Base-by-base conservation (phyloP, 2,329 filamentous ascomycete species). In the Ophiocordyceps camponoti-floridani region DNA sequence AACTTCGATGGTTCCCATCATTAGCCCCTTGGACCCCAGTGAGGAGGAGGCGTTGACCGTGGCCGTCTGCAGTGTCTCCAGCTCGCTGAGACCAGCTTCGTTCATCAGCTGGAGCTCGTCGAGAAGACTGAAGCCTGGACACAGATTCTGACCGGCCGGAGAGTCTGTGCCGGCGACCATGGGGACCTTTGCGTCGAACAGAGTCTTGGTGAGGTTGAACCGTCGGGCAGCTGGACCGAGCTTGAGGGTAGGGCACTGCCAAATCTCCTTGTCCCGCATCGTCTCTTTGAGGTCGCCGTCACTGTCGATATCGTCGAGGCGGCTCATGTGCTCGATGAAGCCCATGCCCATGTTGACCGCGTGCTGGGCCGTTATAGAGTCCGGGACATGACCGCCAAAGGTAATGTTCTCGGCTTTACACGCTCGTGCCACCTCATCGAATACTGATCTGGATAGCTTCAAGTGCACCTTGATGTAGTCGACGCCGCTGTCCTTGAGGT, bases 261-360 rank as follows among this genome's bases (percentile, higher is more conserved):
- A 42, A n/a, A 42, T 28, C 12, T 31, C 7, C 26, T 42, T 31
- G 14, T 33, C 27, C n/a, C 16, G 23, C 6, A 42, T 18, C 12
- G 42, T 26, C 11, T 35, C 10, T 19, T 19, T 27, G 16, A 43
- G 19, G 4, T 43, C 14, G 30, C 30, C 6, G 26, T 42, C 28
- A 5, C 30, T 10, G 26, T 42, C 28, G 10, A 5, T 19, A 6
- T 37, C 28, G 9, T 37, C 30, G 31, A 37, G 11, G 18, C 42
- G 42, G 33, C 42, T 43, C 42, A 43, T 37, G 30, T 43, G 42
- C 42, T 43, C 42, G 42, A 43, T 37, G 19, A 26, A 37, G 23
- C 13, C 23, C 42, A 43, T 43, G 30, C 42, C 42, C 16, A 16
- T 19, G 1, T 43, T 19, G 19, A 43, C 19, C 12, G 42, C 42